phyloP scores from a whole-genome alignment of 352 stramenopile species.

The Globisporangium middletonii region DNA sequence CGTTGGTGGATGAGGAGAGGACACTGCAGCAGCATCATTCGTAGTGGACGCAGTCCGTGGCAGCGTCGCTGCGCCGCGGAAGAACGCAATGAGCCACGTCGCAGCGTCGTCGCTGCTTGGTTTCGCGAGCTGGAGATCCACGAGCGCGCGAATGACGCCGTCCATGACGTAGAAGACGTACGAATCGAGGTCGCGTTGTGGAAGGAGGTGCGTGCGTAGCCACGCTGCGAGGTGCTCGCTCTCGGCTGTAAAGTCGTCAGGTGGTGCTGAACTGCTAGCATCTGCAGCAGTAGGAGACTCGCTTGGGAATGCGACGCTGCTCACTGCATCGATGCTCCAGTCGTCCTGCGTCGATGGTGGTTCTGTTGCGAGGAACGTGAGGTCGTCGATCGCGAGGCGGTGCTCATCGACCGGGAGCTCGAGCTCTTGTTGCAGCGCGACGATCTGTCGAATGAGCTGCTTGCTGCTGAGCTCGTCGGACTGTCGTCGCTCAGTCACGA shows the following conservation, averaged over 20 bases:
- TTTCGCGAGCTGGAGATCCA: conserved; percentile 33
- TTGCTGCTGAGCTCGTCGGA: conserved; percentile 41
- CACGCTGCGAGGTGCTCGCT: conserved; percentile 3
- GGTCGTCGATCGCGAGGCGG: conserved; percentile 24
- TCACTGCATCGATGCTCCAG: conserved; percentile 39
- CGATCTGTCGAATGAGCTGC: conserved; percentile 33
- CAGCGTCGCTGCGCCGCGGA: conserved; percentile 9
- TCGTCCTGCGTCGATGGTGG: conserved; percentile 25
- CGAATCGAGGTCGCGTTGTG: conserved; percentile 35
- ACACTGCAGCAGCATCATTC: no score
- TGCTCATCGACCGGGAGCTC: conserved; percentile 31
- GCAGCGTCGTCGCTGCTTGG: conserved; percentile 23
- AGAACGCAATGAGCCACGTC: conserved; percentile 43
- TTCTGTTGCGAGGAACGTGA: conserved; percentile 32
- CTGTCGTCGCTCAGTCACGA: conserved; percentile 1
- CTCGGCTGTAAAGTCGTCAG: conserved; percentile 1
- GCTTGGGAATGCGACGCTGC: conserved; percentile 21
- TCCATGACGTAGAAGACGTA: conserved; percentile 41
- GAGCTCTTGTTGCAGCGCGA: conserved; percentile 27
- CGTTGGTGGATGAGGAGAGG: no score
- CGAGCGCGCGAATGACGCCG: conserved; percentile 26
- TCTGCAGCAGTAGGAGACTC: background rate
- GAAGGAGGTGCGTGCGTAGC: conserved; percentile 12
- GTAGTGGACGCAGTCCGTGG: background rate
- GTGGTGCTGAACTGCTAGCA: no score